phyloP scores from a whole-genome alignment of 805 yeast species.

The Alloascoidea africana region DNA sequence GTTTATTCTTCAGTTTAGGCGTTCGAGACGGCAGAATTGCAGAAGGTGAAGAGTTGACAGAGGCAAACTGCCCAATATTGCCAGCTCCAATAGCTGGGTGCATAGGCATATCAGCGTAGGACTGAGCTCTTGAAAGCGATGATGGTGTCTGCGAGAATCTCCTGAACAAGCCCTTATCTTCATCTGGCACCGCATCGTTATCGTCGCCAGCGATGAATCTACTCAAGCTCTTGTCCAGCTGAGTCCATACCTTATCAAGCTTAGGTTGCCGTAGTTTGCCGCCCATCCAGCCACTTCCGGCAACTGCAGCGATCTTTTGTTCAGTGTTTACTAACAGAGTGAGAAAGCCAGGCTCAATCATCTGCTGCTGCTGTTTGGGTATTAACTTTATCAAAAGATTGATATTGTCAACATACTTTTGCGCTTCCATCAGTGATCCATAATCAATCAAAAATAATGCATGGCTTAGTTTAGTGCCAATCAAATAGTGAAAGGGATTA shows the following conservation, averaged over 20 bases:
- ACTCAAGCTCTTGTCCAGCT: constrained; percentile 63
- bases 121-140: constrained; percentile 7
- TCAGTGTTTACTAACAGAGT: constrained; percentile 4
- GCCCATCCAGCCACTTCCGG: constrained; percentile 62
- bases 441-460: constrained; percentile 57
- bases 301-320: constrained; percentile 10
- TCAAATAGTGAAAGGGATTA: constrained; percentile 30
- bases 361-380: background rate
- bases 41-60: too few species aligned
- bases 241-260: constrained; percentile 80
- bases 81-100: constrained; percentile 4
- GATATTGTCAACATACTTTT: constrained; percentile 37
- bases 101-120: constrained; percentile 7
- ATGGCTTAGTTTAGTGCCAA: constrained; percentile 48
- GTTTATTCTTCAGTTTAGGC: too few species aligned
- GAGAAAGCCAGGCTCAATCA: background rate
- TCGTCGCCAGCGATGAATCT: constrained; percentile 85
- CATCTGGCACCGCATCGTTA: constrained; percentile 10
- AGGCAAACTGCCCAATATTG: too few species aligned
- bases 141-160: constrained; percentile 14
- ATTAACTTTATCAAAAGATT: constrained; percentile 13
- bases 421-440: constrained; percentile 43
- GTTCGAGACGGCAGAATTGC: too few species aligned
- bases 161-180: constrained; percentile 13
- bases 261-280: constrained; percentile 26